Evolutionary conservation across 2,329 filamentous ascomycete genomes (phyloP).

Genomic region (Calonectria pseudoreteaudii): DNA sequence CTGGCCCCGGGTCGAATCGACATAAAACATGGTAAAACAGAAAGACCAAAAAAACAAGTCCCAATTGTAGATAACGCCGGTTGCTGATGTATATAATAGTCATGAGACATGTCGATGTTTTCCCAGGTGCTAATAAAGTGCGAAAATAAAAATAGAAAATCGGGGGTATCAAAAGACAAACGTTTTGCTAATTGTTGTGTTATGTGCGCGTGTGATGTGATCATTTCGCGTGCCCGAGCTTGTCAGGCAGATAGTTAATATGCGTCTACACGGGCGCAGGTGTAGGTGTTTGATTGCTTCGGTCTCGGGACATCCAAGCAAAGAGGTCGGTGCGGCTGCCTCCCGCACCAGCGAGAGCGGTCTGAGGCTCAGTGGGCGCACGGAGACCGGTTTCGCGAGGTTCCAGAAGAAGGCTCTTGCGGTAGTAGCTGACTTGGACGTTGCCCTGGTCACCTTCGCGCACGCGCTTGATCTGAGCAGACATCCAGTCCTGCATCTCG

Average conservation of each 20-base stretch:
- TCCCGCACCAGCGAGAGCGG: constrained; percentile 42
- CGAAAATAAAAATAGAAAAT: constrained; percentile 39
- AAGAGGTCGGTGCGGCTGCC: constrained; percentile 57
- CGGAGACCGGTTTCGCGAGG: constrained; percentile 69
- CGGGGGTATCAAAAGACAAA: constrained; percentile 53
- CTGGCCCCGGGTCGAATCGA: constrained; percentile 23
- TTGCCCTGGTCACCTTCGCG: constrained; percentile 69
- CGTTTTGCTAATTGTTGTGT: constrained; percentile 43
- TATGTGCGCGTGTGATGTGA: constrained; percentile 43
- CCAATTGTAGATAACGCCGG: constrained; percentile 43
- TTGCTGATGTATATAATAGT: constrained; percentile 46
- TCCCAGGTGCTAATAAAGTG: constrained; percentile 42
- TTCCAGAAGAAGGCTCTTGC: constrained; percentile 86
- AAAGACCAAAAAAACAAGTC: constrained; percentile 35
- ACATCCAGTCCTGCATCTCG: constrained; percentile 94
- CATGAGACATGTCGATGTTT: constrained; percentile 45
- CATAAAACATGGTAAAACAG: constrained; percentile 32
- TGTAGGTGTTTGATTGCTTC: constrained; percentile 48
- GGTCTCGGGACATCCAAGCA: constrained; percentile 64
- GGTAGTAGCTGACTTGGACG: constrained; percentile 75
- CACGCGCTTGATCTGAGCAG: constrained; percentile 82
- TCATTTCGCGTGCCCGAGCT: constrained; percentile 6
- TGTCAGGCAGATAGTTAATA: neutral
- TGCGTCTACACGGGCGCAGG: constrained; percentile 39
- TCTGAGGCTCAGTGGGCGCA: constrained; percentile 48